Percentiles rank a stretch among this genome's conserved stretches.
Evolutionary conservation across 2,329 filamentous ascomycete species (phyloP).

Genomic region (Apiospora sp.): DNA sequence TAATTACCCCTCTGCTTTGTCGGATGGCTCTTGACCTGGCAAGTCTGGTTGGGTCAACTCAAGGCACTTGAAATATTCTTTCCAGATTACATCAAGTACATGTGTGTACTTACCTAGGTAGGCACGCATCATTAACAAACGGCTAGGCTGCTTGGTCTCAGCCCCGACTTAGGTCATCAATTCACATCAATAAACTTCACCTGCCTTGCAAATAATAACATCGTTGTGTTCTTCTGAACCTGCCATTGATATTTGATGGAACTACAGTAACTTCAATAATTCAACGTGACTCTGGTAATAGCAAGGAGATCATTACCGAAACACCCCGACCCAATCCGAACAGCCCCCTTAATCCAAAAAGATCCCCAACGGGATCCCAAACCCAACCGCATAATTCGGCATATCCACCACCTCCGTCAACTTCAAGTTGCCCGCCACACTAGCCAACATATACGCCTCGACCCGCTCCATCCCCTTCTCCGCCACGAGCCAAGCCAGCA

Average conservation of each 20-base stretch:
- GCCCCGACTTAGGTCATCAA: no score
- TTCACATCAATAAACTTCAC: no score
- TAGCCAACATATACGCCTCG: slow-evolving; percentile 62
- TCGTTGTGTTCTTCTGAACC: no score
- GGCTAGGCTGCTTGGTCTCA: no score
- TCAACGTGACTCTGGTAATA: not conserved
- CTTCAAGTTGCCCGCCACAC: slow-evolving; percentile 57
- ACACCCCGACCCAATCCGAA: not conserved
- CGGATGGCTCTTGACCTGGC: not conserved
- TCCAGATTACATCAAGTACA: no score
- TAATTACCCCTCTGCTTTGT: not conserved
- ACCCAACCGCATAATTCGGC: slow-evolving; percentile 60
- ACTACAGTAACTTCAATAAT: not conserved
- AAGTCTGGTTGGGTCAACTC: not conserved
- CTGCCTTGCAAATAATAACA: no score
- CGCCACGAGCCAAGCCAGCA: slow-evolving; percentile 56
- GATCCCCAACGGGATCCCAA: slow-evolving; percentile 56
- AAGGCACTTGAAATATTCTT: no score
- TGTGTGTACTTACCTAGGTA: no score
- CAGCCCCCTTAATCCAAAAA: slow-evolving; percentile 40
- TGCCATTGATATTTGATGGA: not conserved
- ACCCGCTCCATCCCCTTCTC: slow-evolving; percentile 53
- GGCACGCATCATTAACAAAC: no score
- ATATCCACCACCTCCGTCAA: slow-evolving; percentile 62
- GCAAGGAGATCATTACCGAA: not conserved